A percentile compares a stretch with the other conserved stretches of the same genome.
Evolutionary conservation across 345 rosid genomes (phyloP).

Genomic region (Acer yangbiense): DNA sequence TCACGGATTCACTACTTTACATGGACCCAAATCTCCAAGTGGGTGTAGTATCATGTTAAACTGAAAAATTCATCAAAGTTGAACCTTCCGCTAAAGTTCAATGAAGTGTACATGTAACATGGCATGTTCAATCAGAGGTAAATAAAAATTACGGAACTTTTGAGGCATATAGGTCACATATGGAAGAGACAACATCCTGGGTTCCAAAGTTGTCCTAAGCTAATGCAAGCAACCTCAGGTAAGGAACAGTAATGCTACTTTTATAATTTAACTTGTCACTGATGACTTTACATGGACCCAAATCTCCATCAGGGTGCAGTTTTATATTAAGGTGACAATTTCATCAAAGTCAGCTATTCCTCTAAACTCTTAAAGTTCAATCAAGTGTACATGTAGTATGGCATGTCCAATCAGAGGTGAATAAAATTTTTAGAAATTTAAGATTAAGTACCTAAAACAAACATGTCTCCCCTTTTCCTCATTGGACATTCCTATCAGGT

Average conservation of each 20-base stretch:
- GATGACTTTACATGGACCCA: background rate
- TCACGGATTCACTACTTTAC: background rate
- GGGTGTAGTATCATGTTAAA: background rate
- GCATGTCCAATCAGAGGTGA: background rate
- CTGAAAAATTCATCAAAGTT: background rate
- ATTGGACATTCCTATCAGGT: background rate
- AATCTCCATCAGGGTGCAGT: background rate
- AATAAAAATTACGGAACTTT: background rate
- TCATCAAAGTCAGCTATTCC: background rate
- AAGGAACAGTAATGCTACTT: background rate
- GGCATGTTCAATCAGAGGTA: background rate
- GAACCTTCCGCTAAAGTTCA: background rate
- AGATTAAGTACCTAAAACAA: background rate
- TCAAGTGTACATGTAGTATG: background rate
- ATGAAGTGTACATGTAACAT: background rate
- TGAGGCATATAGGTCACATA: background rate
- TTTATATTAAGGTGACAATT: background rate
- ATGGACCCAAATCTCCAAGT: background rate
- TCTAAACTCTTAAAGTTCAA: background rate
- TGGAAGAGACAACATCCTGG: background rate
- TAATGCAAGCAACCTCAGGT: background rate
- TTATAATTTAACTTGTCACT: background rate
- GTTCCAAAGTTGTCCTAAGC: background rate
- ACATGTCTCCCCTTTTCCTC: background rate
- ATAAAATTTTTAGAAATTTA: background rate